Evolutionary conservation across 805 yeast genomes (phyloP), one percentile per base, ranked within the genome.

Genomic region (Candida rishiriensis): DNA sequence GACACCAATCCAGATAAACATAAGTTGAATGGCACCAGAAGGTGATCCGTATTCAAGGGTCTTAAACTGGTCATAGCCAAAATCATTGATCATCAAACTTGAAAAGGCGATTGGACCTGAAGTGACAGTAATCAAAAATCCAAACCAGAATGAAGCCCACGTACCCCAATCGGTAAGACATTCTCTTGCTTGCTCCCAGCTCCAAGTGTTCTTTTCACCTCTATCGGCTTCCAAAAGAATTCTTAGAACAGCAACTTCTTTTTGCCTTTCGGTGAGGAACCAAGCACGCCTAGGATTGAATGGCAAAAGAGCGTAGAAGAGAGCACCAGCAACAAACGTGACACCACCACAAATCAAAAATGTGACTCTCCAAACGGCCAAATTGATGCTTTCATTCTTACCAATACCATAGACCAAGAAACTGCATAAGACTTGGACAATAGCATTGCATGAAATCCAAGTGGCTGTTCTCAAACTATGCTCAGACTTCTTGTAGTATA

Each of bases 321-420:
- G 34, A 15, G 34, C 30, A 35, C 56, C 54, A 10, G 50, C 39
- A 16, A 44, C 56, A 7, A 81, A 59, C 3, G 86, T 81, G 46
- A 76, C 63, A 9, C 69, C 57, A 15, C 90, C 91, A 39, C 77
- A 73, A 30, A 81, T 66, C 37, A 84, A 61, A 58, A 75, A 83
- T 4, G 79, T 59, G 17, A 77, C 60, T 54, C 75, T 77, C 90
- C 90, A 85, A 4, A 79, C 70, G 2, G 64, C 68, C 2, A 80
- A 59, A 15, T 69, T 38, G 55, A 66, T 70, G 16, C 56, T 39
- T 12, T 55, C 61, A 47, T 71, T 63, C 47, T 69, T 63, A 48
- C 46, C 68, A 65, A 37, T 75, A 52, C 81, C 82, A 52, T 79
- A 78, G 7, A 83, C 76, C 41, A 81, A 69, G 13, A 71, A 70